Evolutionary conservation across 768 basidiomycete genomes (phyloP), one percentile per base, ranked within the genome.

Genomic region (Trametes coccinea): DNA sequence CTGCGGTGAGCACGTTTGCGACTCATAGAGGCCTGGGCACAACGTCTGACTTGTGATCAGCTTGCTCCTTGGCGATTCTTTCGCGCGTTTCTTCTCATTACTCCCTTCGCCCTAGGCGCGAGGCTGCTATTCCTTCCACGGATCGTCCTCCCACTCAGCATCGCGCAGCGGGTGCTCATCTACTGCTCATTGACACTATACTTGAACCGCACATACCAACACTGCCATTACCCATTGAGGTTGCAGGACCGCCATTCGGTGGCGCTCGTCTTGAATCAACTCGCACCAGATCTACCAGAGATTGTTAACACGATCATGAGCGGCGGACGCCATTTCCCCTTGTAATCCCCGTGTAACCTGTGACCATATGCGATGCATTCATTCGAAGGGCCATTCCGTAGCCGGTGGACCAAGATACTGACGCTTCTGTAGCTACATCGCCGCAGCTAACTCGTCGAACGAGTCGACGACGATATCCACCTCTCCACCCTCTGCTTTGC

Each of bases 381-480:
- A 39, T 39, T 39, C 13, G 22, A 47, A 10, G 46, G n/a, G 27
- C n/a, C 6, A 4, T 22, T 10, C 2, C 11, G 17, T 27, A 8
- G 1, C 3, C 4, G 9, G 17, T 39, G 41, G 14, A 4, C 8
- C 10, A 43, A n/a, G 8, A 5, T 14, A 14, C 41, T 43, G 0
- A n/a, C 13, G 7, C 14, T 4, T 8, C 30, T 1, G 31, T 29
- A 50, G 9, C 56, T 59, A 45, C 3, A 67, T 63, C 34, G 73
- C 57, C 27, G 30, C 30, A 4, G 79, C 83, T n/a, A 87, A 67
- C 59, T 87, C 83, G 5, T 67, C 60, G 49, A 89, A 80, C 7
- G 80, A 80, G 39, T 78, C 69, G 0, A 86, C 81, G 0, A 87
- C 77, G 41, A 82, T 59, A 67, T 89, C 87, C 0, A 88, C 80